These are phyloP conservation scores for Paxillus involutus DNA, from an alignment of 768 basidiomycete genomes.

Conservation along the genomic window DNA sequence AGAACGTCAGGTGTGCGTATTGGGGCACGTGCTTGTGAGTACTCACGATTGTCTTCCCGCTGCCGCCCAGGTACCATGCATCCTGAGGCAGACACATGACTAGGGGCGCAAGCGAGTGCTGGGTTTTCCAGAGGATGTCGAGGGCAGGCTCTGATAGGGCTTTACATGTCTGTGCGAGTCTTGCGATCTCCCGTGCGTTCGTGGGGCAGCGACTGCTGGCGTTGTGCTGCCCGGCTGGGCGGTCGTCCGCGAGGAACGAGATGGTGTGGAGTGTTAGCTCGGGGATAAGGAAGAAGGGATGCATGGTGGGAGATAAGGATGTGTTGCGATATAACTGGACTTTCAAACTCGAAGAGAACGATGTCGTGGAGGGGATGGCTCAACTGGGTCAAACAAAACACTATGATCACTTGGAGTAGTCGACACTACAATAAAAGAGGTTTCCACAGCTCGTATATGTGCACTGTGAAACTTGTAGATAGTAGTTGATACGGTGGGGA, in stretches of 20 bases:
- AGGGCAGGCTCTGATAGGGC: slow-evolving; percentile 27
- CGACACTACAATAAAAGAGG: too few species aligned
- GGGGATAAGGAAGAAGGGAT: slow-evolving; percentile 28
- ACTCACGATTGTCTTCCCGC: slow-evolving; percentile 24
- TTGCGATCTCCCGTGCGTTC: slow-evolving; percentile 24
- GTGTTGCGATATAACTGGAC: background rate
- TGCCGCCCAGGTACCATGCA: slow-evolving; percentile 21
- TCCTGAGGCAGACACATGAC: slow-evolving; percentile 28
- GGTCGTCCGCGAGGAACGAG: slow-evolving; percentile 22
- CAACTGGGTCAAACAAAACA: too few species aligned
- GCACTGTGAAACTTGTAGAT: too few species aligned
- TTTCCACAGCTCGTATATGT: too few species aligned
- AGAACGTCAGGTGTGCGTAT: background rate
- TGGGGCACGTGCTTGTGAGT: background rate
- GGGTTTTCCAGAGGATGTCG: slow-evolving; percentile 30
- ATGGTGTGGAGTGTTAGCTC: slow-evolving; percentile 27
- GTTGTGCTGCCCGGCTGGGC: slow-evolving; percentile 3
- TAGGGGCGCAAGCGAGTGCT: slow-evolving; percentile 28
- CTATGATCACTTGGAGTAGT: too few species aligned
- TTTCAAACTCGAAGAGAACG: too few species aligned
- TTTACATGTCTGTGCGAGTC: slow-evolving; percentile 30
- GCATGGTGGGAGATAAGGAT: slow-evolving; percentile 15
- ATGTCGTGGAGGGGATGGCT: too few species aligned
- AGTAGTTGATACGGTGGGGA: too few species aligned
- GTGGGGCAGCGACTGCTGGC: slow-evolving; percentile 14